phyloP scores from a whole-genome alignment of 2,329 filamentous ascomycete species.

The Paramyrothecium sp. region DNA sequence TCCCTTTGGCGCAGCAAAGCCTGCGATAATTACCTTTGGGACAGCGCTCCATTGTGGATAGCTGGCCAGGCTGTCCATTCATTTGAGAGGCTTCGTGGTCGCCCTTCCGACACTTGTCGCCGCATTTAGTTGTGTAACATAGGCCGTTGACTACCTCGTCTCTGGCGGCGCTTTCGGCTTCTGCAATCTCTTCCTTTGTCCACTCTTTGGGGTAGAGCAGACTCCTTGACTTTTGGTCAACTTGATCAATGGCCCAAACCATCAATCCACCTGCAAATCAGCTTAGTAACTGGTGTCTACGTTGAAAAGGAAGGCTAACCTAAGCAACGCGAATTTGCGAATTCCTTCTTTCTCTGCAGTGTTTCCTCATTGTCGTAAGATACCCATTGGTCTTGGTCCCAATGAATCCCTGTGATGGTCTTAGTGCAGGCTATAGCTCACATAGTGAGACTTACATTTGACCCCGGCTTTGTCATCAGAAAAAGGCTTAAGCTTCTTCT shows the following conservation, averaged over 20 bases:
- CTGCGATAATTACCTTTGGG: constrained; percentile 17
- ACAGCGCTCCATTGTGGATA: constrained; percentile 21
- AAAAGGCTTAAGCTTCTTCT: neutral
- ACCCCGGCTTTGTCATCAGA: constrained; percentile 1
- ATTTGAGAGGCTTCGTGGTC: constrained; percentile 22
- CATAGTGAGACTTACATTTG: constrained; percentile 1
- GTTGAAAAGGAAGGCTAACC: constrained; percentile 13
- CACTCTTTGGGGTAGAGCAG: neutral
- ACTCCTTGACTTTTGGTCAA: constrained; percentile 11
- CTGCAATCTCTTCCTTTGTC: neutral
- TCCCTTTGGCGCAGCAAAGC: constrained; percentile 21
- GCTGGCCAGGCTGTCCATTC: constrained; percentile 24
- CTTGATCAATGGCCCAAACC: constrained; percentile 11
- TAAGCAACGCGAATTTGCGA: constrained; percentile 17
- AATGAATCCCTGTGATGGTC: constrained; percentile 3
- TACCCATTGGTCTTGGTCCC: constrained; percentile 7
- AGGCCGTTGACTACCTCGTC: constrained; percentile 10
- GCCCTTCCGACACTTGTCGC: constrained; percentile 19
- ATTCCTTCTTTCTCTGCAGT: constrained; percentile 17
- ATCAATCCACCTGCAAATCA: constrained; percentile 1
- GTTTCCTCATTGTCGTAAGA: constrained; percentile 24
- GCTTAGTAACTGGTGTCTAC: constrained; percentile 1
- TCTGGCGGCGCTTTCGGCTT: constrained; percentile 6
- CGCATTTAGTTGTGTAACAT: constrained; percentile 24
- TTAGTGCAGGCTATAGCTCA: too few species aligned